A percentile compares a stretch with the other conserved stretches of the same genome.
Conservation (phyloP, 2,329 filamentous ascomycete genomes). For the Clarireedia paspali region DNA sequence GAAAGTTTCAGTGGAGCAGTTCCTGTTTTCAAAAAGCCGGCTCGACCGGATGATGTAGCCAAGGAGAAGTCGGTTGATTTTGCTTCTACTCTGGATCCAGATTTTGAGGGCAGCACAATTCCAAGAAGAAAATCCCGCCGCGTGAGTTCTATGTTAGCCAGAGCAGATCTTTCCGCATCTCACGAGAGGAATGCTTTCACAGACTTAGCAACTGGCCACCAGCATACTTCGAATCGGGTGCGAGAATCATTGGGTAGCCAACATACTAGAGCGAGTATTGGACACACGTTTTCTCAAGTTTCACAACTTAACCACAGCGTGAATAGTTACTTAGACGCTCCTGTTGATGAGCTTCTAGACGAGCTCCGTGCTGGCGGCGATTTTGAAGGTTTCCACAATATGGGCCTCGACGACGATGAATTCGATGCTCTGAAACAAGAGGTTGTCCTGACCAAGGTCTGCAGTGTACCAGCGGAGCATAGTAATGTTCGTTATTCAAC, state of each 20-base stretch:
- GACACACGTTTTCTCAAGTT: constrained; percentile 18
- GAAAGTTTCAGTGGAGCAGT: constrained; percentile 61
- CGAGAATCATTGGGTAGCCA: constrained; percentile 66
- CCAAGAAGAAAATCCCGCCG: constrained; percentile 60
- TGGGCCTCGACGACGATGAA: constrained; percentile 65
- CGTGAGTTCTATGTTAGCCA: constrained; percentile 83
- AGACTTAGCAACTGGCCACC: constrained; percentile 49
- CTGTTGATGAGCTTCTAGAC: constrained; percentile 62
- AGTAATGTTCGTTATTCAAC: constrained; percentile 53
- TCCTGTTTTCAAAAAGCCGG: constrained; percentile 14
- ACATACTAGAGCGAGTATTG: constrained; percentile 51
- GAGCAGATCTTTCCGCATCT: constrained; percentile 78
- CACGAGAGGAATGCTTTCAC: constrained; percentile 76
- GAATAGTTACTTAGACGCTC: constrained; percentile 59
- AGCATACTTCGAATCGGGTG: constrained; percentile 34
- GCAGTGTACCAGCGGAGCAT: constrained; percentile 56
- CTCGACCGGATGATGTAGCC: constrained; percentile 17
- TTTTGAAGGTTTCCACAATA: constrained; percentile 62
- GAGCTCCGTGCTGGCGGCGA: constrained; percentile 54
- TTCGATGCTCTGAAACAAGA: constrained; percentile 66
- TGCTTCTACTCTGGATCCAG: constrained; percentile 64
- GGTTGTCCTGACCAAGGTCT: constrained; percentile 63
- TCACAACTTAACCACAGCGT: constrained; percentile 36
- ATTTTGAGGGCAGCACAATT: constrained; percentile 46
- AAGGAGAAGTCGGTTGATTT: constrained; percentile 44